Evolutionary conservation across 208 protist genomes (phyloP).

Genomic region (Tritrichomonas foetus): DNA sequence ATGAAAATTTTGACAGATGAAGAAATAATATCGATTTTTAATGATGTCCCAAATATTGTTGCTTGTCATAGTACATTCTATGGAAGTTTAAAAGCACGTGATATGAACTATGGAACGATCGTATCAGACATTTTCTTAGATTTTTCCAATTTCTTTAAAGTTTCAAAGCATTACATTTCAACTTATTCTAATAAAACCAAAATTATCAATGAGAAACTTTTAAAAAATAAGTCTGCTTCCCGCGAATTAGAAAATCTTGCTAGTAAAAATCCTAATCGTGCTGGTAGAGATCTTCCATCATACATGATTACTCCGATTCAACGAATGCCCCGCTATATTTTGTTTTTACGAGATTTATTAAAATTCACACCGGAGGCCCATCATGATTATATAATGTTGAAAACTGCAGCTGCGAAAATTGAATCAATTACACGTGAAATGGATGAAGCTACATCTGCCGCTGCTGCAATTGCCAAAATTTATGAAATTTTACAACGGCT

Average conservation of each 20-base stretch:
- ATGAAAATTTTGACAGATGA: neutral
- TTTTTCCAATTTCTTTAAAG: neutral
- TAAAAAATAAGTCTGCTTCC: neutral
- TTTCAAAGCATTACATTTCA: neutral
- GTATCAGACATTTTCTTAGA: neutral
- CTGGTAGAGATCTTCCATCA: neutral
- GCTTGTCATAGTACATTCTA: neutral
- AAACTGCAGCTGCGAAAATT: neutral
- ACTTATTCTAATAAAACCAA: neutral
- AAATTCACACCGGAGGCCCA: neutral
- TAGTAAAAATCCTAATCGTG: neutral
- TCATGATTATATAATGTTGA: neutral
- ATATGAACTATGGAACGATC: neutral
- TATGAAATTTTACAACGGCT: neutral
- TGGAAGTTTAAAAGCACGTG: neutral
- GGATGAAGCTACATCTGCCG: neutral
- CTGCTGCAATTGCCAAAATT: neutral
- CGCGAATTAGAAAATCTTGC: neutral
- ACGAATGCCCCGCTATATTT: neutral
- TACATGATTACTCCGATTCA: conserved; percentile 18
- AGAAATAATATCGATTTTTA: neutral
- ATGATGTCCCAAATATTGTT: neutral
- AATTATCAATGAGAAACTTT: neutral
- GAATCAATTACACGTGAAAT: neutral
- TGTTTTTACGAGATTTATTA: neutral